Evolutionary conservation across 805 yeast species (phyloP).

Genomic region (Scheffersomyces ergatensis): DNA sequence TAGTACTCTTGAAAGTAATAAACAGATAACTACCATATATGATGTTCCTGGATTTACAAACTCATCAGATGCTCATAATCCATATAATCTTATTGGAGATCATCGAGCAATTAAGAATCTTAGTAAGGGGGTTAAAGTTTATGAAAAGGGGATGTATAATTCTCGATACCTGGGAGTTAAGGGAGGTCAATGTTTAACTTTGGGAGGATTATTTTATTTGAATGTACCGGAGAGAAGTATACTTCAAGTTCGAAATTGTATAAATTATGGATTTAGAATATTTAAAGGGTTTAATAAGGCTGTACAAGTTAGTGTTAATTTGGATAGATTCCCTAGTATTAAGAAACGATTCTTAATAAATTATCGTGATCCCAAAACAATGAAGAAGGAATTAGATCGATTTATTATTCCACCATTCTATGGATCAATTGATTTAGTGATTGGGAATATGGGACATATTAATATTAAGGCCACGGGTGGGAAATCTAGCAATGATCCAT

Average conservation of each 20-base stretch:
- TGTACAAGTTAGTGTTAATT: conserved; percentile 10
- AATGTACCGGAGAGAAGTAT: conserved; percentile 52
- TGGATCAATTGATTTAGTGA: conserved; percentile 64
- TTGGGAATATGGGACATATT: conserved; percentile 64
- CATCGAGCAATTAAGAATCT: conserved; percentile 22
- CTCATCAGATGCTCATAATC: conserved; percentile 6
- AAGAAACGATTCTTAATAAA: conserved; percentile 8
- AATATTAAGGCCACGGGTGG: conserved; percentile 60
- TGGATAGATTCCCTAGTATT: conserved; percentile 7
- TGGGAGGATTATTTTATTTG: conserved; percentile 63
- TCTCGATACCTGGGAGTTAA: conserved; percentile 36
- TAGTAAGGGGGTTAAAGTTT: conserved; percentile 25
- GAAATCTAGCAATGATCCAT: conserved; percentile 20
- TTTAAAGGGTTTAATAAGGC: conserved; percentile 32
- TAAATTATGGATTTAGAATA: conserved; percentile 38
- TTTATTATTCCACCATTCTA: conserved; percentile 68
- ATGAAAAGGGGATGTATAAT: conserved; percentile 26
- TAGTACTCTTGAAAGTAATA: no score
- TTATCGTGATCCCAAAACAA: conserved; percentile 10
- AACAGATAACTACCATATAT: no score
- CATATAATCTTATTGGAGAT: conserved; percentile 8
- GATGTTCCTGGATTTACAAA: conserved; percentile 50
- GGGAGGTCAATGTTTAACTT: conserved; percentile 45
- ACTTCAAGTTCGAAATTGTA: conserved; percentile 45
- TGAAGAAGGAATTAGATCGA: conserved; percentile 24